Base-by-base conservation (phyloP, 2,329 filamentous ascomycete genomes). In the Diaporthe citri region DNA sequence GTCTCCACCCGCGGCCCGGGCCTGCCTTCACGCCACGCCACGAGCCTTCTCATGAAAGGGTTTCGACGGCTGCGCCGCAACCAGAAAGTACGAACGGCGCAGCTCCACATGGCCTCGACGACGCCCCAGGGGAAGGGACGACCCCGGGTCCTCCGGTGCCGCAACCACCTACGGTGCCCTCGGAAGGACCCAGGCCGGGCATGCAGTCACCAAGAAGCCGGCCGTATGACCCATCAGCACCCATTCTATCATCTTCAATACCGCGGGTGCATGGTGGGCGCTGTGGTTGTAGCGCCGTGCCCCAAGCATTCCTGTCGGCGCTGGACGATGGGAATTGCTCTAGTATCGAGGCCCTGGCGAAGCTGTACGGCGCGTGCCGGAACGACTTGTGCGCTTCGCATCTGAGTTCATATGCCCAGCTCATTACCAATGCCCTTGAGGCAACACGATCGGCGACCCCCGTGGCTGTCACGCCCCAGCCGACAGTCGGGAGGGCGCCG, bases 221-320 rank as follows among this genome's bases (percentile, higher is more conserved):
- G 34, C 75, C 74, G n/a, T 76, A 76, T 57, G 75, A 76, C n/a
- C 75, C 75, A 72, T 64, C 60, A 70, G 72, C 75, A 39, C 64
- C 64, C 22, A 67, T 67, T n/a, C 55, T 72, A 55, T 56, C 60
- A 72, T 64, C 75, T 28, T 70, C 75, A 20, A 51, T 74, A 25
- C 36, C 69, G 9, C 66, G 66, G 20, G 43, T 48, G 31, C 66
- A 66, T 28, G 51, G 41, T 22, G 39, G 25, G 6, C 72, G 67
- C 43, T 76, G 75, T 41, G 10, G 7, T 17, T 76, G 75, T 34
- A 69, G 69, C 25, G 60, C 46, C 56, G 75, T 75, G n/a, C 72
- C 72, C 36, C 67, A 56, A 15, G n/a, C 41, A 1, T 75, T 76
- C 62, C 36, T 74, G 55, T 20, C 41, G 22, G 72, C 72, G 20